Evolutionary conservation across 768 basidiomycete genomes (phyloP), one percentile per base, ranked within the genome.

Genomic region (Kwoniella newhampshirensis): DNA sequence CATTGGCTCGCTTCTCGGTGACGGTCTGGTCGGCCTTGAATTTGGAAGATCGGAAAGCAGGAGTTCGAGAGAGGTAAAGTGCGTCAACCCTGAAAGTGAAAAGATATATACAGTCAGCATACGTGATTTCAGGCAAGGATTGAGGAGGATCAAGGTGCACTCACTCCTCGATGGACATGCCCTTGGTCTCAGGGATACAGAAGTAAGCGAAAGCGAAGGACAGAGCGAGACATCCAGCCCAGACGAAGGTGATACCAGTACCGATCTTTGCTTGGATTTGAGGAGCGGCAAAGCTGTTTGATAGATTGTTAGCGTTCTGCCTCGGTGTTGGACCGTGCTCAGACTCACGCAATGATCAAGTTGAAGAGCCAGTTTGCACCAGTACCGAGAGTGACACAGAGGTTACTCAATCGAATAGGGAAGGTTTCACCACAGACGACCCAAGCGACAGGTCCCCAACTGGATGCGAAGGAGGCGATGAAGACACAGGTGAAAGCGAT

Each of bases 401-500:
- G 70, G 42, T 62, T 63, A 28, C 70, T 68, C 12, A 77, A 58
- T 40, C 76, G 63, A 44, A 70, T 69, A 11, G 76, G 76, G 76
- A 77, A 77, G 20, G 72, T 67, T 52, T 77, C 76, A 43, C 69
- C 76, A 43, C 69, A 71, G 42, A 77, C 70, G 40, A 73, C 70
- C 71, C 68, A 76, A 45, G 71, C 76, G 45, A 77, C 68, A 1
- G 76, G 76, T 27, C 76, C 76, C 63, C 70, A 74, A 45, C 62
- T 63, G 23, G 63, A 48, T 28, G 75, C 75, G 62, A 77, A 77
- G 8, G 63, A 57, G 30, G 75, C 76, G 45, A 77, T 62, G 60
- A 77, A 77, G 40, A 77, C 57, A 57, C 74, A 75, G 2, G 73
- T 73, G 68, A 77, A 75, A 39, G 74, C 74, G 57, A 77, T 77